Base-by-base conservation (phyloP, 176 grass and related monocot genomes). In the Cenchrus fungigraminus region DNA sequence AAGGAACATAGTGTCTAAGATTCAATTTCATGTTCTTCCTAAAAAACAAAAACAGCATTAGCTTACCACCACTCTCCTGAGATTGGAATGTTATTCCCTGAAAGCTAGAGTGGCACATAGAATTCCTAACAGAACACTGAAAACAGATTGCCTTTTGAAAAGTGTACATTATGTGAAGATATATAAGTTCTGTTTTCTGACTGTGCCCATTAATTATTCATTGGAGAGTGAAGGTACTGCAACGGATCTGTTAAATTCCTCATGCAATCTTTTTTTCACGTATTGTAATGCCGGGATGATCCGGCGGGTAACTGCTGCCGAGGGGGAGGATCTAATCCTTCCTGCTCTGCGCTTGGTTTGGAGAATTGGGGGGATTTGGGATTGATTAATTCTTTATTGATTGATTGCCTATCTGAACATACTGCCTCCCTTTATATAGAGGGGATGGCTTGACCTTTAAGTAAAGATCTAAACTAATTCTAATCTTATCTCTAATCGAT, bases 41-140 rank as follows among this genome's bases (percentile, higher is more conserved):
- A 29, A 59, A 44, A 78, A 85, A 47, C 6, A 68, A 84, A 44
- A 44, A 12, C 58, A 75, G 15, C 6, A 65, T 65, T 32, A 17
- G 2, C 15, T 46, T 62, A 16, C 42, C 5, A 4, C 3, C 57
- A 7, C 4, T 6, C 20, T 61, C 4, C 0, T 3, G 7, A 52
- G 45, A 83, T 22, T 44, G 17, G 31, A 3, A 10, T 56, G 47
- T 45, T 31, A 55, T 4, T 66, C 40, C 12, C 61, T 44, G 5
- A 45, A 68, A 78, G 73, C 40, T 4, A 68, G 9, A 32, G 2
- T 9, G 46, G n/a, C 12, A 53, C 7, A 43, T 54, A 34, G 20
- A 25, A 28, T 13, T 68, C 20, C 50, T 46, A 50, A 13, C 62
- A 79, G 28, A 53, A 2, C 28, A 32, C 77, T 49, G 40, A 61